A percentile compares a stretch with the other conserved stretches of the same genome.
phyloP scores from a whole-genome alignment of 371 early-diverging fungal genomes.

The Syncephalastrum monosporum region DNA sequence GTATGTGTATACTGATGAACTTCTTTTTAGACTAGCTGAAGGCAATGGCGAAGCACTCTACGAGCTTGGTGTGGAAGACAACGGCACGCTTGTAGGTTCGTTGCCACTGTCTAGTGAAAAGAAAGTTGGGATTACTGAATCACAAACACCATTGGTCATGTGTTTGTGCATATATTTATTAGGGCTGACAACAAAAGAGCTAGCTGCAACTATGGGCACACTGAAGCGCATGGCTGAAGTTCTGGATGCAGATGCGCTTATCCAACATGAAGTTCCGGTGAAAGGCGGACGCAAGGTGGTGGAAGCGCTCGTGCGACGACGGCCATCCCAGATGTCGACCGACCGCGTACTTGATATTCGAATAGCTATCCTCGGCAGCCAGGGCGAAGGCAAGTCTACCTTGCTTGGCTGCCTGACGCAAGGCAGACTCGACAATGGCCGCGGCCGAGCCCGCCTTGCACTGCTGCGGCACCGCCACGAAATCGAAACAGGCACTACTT shows the following conservation, averaged over 20 bases:
- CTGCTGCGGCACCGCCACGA: slow-evolving; percentile 90
- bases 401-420: slow-evolving; percentile 81
- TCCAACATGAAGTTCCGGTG: slow-evolving; percentile 41
- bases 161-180: not conserved
- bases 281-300: slow-evolving; percentile 42
- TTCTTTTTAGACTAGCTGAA: slow-evolving; percentile 64
- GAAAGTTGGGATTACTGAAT: not conserved
- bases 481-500: slow-evolving; percentile 85
- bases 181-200: slow-evolving; percentile 53
- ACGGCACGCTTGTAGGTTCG: slow-evolving; percentile 80
- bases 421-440: slow-evolving; percentile 84
- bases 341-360: slow-evolving; percentile 57
- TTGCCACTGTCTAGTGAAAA: not conserved
- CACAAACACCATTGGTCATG: too few species aligned
- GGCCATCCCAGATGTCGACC: slow-evolving; percentile 54
- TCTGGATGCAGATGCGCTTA: slow-evolving; percentile 54
- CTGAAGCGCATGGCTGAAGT: slow-evolving; percentile 64
- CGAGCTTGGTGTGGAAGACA: slow-evolving; percentile 84
- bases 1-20: not conserved
- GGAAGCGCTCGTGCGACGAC: slow-evolving; percentile 62
- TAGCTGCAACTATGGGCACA: slow-evolving; percentile 61
- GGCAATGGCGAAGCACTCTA: slow-evolving; percentile 89
- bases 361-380: slow-evolving; percentile 80
- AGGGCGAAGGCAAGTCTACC: slow-evolving; percentile 86
- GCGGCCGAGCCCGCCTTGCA: slow-evolving; percentile 83